Conservation (phyloP, 1,284 basidiomycete species). For the Melanopsichium pennsylvanicum region DNA sequence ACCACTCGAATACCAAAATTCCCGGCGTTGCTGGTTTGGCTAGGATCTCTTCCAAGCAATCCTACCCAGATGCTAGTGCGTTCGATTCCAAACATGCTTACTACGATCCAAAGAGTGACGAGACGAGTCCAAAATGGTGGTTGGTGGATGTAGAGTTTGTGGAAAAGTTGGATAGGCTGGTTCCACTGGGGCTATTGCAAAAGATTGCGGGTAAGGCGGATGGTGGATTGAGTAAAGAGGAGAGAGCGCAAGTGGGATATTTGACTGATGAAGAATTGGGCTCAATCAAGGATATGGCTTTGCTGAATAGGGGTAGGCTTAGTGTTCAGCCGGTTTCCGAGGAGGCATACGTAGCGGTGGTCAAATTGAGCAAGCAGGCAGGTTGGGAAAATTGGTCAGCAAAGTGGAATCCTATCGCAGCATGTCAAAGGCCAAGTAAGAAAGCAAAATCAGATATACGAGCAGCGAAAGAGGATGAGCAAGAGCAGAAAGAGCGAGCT, state of each 20-base stretch:
- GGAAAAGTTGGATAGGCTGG: slow-evolving; percentile 76
- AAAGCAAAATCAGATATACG: neutral
- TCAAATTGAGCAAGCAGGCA: slow-evolving; percentile 75
- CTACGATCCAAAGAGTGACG: slow-evolving; percentile 83
- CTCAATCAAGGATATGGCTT: slow-evolving; percentile 75
- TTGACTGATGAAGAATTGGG: slow-evolving; percentile 58
- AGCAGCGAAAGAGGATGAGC: neutral
- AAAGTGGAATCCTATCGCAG: slow-evolving; percentile 50
- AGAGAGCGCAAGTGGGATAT: slow-evolving; percentile 69
- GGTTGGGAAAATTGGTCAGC: slow-evolving; percentile 67
- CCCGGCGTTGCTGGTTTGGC: slow-evolving; percentile 72
- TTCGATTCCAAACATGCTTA: slow-evolving; percentile 76
- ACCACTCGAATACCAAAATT: slow-evolving; percentile 90
- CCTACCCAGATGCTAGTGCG: slow-evolving; percentile 47
- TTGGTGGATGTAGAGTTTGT: slow-evolving; percentile 79
- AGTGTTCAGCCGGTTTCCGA: slow-evolving; percentile 81
- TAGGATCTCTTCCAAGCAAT: slow-evolving; percentile 18
- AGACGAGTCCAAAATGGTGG: slow-evolving; percentile 84
- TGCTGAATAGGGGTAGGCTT: slow-evolving; percentile 82
- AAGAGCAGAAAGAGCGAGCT: neutral
- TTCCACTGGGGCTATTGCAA: slow-evolving; percentile 80
- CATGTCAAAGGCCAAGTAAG: slow-evolving; percentile 1
- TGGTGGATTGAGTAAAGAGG: slow-evolving; percentile 70
- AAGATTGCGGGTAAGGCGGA: slow-evolving; percentile 75
- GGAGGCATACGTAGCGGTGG: slow-evolving; percentile 76